Conservation (phyloP, 495 filamentous ascomycete genomes). For the Hypoxylon crocopeplum region DNA sequence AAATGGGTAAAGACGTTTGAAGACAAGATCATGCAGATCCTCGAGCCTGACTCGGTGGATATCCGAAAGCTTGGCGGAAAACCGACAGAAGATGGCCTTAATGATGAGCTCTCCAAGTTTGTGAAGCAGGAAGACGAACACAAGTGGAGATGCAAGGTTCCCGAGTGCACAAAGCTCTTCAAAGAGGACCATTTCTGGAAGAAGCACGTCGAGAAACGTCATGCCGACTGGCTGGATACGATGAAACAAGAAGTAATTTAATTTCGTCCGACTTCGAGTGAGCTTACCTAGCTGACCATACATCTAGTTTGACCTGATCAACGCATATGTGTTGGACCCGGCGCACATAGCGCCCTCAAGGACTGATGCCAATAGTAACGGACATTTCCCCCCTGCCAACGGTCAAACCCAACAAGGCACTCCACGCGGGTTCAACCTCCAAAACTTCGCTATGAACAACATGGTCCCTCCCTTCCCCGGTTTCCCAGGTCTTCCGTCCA, state of each 20-base stretch:
- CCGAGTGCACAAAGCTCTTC: constrained; percentile 95
- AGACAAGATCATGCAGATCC: constrained; percentile 89
- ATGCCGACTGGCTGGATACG: constrained; percentile 83
- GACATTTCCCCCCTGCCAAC: constrained; percentile 84
- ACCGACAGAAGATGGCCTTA: constrained; percentile 80
- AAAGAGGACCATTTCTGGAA: constrained; percentile 96
- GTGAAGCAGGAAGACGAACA: constrained; percentile 97
- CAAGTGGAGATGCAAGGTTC: constrained; percentile 95
- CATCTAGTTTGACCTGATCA: constrained; percentile 81
- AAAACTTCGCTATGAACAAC: constrained; percentile 62
- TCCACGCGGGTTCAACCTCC: constrained; percentile 87
- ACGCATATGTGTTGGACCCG: constrained; percentile 91
- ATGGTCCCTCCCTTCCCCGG: constrained; percentile 62
- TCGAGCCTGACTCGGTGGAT: constrained; percentile 89
- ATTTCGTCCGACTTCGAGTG: neutral
- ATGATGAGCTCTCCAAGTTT: constrained; percentile 84
- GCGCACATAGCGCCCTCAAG: constrained; percentile 89
- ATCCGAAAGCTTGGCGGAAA: constrained; percentile 89
- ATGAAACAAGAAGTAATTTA: constrained; percentile 80
- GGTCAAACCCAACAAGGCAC: constrained; percentile 80
- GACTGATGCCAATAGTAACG: constrained; percentile 96
- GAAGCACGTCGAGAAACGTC: constrained; percentile 97
- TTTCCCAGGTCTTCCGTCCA: constrained; percentile 53
- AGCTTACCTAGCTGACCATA: constrained; percentile 19
- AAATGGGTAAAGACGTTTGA: constrained; percentile 99